phyloP scores from a whole-genome alignment of 768 basidiomycete genomes.

The Tulasnella sp. region DNA sequence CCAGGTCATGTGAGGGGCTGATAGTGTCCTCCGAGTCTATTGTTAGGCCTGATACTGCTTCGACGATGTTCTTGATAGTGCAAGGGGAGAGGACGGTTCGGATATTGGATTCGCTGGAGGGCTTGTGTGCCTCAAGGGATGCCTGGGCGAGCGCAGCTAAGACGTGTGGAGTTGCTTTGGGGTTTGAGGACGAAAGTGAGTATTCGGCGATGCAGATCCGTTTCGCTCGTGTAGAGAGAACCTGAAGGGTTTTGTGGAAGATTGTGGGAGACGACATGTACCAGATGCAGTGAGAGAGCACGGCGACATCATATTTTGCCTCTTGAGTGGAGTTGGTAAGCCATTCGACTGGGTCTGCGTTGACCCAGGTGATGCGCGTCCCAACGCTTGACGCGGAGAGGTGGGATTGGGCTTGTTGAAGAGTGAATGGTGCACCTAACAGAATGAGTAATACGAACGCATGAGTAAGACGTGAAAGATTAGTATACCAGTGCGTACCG shows the following conservation, averaged over 20 bases:
- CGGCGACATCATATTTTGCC: constrained; percentile 26
- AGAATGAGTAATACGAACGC: constrained; percentile 21
- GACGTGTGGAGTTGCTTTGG: constrained; percentile 26
- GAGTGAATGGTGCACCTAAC: constrained; percentile 25
- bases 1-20: constrained; percentile 22
- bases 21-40: constrained; percentile 22
- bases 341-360: constrained; percentile 26
- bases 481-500: constrained; percentile 21
- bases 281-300: constrained; percentile 31
- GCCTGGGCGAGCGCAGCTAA: constrained; percentile 31
- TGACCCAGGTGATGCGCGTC: constrained; percentile 28
- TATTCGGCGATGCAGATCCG: constrained; percentile 30
- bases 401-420: constrained; percentile 30
- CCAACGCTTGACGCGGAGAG: constrained; percentile 26
- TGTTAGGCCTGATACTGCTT: constrained; percentile 10
- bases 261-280: constrained; percentile 31
- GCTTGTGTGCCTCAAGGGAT: constrained; percentile 27
- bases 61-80: constrained; percentile 25
- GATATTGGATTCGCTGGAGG: constrained; percentile 25
- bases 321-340: constrained; percentile 18
- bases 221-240: constrained; percentile 22
- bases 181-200: constrained; percentile 23
- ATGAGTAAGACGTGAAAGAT: background rate
- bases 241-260: constrained; percentile 25
- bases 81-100: constrained; percentile 29